phyloP scores from a whole-genome alignment of 768 basidiomycete species.

The Trametes cingulata region DNA sequence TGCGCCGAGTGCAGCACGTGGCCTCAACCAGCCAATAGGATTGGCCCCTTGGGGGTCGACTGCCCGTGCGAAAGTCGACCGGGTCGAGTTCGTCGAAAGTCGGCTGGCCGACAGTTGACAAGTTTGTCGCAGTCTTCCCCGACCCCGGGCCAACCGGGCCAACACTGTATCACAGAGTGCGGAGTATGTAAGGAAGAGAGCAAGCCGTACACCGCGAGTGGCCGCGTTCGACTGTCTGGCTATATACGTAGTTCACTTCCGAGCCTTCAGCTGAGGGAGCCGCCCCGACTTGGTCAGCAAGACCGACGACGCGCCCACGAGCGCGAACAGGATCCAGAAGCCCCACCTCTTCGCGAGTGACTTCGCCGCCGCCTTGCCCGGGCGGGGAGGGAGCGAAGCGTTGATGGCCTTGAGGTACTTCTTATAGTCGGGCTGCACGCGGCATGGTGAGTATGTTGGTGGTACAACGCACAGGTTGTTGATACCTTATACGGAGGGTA shows the following conservation, averaged over 20 bases:
- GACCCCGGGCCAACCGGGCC: too few species aligned
- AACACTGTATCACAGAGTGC: too few species aligned
- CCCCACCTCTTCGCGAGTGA: constrained; percentile 19
- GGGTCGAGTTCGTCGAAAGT: too few species aligned
- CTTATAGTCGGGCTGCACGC: constrained; percentile 2
- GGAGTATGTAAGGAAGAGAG: too few species aligned
- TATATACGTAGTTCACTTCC: background rate
- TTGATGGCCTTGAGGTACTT: background rate
- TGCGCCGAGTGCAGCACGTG: too few species aligned
- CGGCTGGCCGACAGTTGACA: too few species aligned
- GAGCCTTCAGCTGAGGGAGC: constrained; percentile 8
- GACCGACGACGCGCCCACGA: constrained; percentile 14
- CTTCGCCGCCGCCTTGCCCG: background rate
- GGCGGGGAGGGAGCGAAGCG: constrained; percentile 11
- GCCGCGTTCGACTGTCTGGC: too few species aligned
- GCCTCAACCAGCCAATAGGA: too few species aligned
- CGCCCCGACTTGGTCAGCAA: constrained; percentile 16
- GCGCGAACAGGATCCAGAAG: constrained; percentile 18
- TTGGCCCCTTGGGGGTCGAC: too few species aligned
- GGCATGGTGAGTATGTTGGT: background rate
- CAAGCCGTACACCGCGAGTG: too few species aligned
- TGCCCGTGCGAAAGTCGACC: too few species aligned
- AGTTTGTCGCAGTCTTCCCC: too few species aligned
- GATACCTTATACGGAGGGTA: constrained; percentile 42
- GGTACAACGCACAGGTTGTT: background rate